Percentiles rank a stretch among this genome's conserved stretches.
phyloP scores from a whole-genome alignment of 2,329 filamentous ascomycete genomes.

The Thermochaetoides dissita region DNA sequence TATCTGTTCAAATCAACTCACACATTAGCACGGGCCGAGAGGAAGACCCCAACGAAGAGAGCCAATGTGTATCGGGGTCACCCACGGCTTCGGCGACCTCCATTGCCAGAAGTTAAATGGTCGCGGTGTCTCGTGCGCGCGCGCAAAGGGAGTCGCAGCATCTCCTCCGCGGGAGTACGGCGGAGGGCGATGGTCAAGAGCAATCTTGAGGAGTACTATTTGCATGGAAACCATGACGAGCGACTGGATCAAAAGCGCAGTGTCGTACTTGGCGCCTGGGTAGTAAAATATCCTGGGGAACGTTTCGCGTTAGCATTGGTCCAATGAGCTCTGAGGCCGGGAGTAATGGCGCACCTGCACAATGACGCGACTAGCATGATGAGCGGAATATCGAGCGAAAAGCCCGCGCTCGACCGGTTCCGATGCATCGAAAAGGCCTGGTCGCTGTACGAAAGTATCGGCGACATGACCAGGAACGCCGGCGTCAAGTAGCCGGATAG shows the following conservation, averaged over 20 bases:
- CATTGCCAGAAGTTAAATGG: slow-evolving; percentile 78
- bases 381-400: slow-evolving; percentile 56
- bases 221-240: slow-evolving; percentile 53
- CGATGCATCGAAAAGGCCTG: slow-evolving; percentile 52
- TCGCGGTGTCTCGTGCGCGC: slow-evolving; percentile 34
- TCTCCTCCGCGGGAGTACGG: slow-evolving; percentile 48
- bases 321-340: not conserved
- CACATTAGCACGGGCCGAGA: no score
- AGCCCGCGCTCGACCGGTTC: slow-evolving; percentile 49
- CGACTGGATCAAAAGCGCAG: slow-evolving; percentile 48
- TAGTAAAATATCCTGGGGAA: slow-evolving; percentile 51
- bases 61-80: slow-evolving; percentile 8
- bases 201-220: slow-evolving; percentile 49
- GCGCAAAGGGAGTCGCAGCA: slow-evolving; percentile 48
- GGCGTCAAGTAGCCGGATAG: slow-evolving; percentile 46
- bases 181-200: slow-evolving; percentile 50
- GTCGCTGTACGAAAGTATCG: slow-evolving; percentile 51
- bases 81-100: slow-evolving; percentile 53
- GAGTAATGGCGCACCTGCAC: slow-evolving; percentile 33
- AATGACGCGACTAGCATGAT: slow-evolving; percentile 60
- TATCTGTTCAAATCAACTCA: slow-evolving; percentile 34
- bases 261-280: slow-evolving; percentile 51
- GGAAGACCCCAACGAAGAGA: not conserved
- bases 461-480: slow-evolving; percentile 49
- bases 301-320: slow-evolving; percentile 1